Evolutionary conservation across 305 asterid genomes (phyloP).

Genomic region (Fraxinus greggii): DNA sequence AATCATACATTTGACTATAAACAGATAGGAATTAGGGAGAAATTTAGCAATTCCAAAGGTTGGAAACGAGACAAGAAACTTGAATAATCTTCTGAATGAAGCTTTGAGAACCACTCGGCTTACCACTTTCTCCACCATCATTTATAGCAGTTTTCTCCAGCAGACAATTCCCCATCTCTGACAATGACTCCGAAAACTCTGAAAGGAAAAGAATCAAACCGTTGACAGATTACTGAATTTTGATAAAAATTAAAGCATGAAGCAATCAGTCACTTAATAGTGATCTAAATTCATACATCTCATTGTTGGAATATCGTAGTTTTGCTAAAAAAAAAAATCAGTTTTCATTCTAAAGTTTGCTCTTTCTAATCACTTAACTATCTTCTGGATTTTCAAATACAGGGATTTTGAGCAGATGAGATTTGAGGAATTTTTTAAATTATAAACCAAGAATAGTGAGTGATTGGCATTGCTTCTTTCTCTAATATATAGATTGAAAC

Average conservation of each 20-base stretch:
- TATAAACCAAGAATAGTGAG: background rate
- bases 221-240: background rate
- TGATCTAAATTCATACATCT: background rate
- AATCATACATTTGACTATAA: background rate
- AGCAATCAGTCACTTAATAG: background rate
- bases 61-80: background rate
- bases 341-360: background rate
- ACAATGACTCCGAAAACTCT: constrained; percentile 52
- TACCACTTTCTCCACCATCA: constrained; percentile 42
- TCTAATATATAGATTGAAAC: background rate
- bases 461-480: background rate
- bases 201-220: background rate
- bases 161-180: constrained; percentile 51
- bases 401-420: background rate
- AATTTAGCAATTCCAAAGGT: background rate
- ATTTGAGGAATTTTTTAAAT: background rate
- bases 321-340: background rate
- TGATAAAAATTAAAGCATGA: background rate
- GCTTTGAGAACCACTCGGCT: background rate
- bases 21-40: background rate
- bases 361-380: background rate
- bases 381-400: background rate
- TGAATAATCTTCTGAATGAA: background rate
- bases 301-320: background rate
- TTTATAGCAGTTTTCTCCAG: constrained; percentile 40